phyloP scores from a whole-genome alignment of 345 rosid species.

The Conringia planisiliqua region DNA sequence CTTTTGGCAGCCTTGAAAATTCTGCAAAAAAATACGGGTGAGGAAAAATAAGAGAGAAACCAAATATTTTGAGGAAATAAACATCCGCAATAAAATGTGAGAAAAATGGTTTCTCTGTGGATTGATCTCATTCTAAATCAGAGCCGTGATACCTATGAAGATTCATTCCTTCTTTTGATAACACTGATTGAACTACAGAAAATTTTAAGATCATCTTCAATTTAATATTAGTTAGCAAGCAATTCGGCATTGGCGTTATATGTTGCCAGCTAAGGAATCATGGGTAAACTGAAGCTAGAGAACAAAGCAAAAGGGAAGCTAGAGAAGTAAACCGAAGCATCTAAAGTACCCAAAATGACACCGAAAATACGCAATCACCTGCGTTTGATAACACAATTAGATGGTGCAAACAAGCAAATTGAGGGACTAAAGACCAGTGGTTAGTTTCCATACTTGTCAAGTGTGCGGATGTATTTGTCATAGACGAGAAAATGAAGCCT shows the following conservation, averaged over 20 bases:
- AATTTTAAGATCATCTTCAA: neutral
- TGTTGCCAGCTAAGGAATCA: conserved; percentile 8
- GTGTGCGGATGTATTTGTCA: conserved; percentile 86
- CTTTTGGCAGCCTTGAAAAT: conserved; percentile 59
- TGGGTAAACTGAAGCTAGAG: neutral
- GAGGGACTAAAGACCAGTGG: conserved; percentile 9
- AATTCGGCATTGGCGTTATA: neutral
- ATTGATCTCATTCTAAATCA: conserved; percentile 10
- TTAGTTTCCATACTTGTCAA: conserved; percentile 70
- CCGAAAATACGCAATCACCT: neutral
- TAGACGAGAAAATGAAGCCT: conserved; percentile 82
- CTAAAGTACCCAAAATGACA: conserved; percentile 9
- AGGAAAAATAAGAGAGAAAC: neutral
- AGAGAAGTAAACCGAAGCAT: neutral
- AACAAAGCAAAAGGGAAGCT: neutral
- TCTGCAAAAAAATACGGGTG: conserved; percentile 36
- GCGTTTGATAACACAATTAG: neutral
- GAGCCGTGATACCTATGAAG: neutral
- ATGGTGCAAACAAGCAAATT: neutral
- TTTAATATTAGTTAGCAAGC: neutral
- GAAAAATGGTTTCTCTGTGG: neutral
- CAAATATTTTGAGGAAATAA: neutral
- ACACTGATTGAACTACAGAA: neutral
- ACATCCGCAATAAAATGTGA: neutral
- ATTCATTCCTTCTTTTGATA: conserved; percentile 1